Base-by-base conservation (phyloP, 2,329 filamentous ascomycete species). In the Bisporella sp. region DNA sequence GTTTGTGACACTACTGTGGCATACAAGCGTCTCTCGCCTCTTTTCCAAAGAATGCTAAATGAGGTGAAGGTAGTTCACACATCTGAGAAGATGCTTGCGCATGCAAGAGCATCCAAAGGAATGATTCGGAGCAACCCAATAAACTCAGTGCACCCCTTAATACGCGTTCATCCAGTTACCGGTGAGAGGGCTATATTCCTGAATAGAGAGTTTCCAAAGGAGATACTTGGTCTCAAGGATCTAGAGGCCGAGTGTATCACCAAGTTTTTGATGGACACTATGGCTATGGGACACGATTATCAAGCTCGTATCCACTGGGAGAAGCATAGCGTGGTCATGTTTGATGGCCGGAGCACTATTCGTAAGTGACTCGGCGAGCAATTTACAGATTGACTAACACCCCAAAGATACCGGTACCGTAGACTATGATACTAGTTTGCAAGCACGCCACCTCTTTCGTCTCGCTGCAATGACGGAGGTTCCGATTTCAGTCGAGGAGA, bases 131-230 rank as follows among this genome's bases (percentile, higher is more conserved):
- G 79, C 4, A 63, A 82, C 47, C 78, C 80, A 0, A 68, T 88
- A 13, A 82, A 87, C 65, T 76, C 83, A 5, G 68, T 74, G 6
- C 85, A 88, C 62, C 83, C 84, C 0, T 64, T 89, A 6, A 84
- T 89, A 2, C 75, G 85, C 2, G 79, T 85, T 0, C 84, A 88
- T 61, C 85, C 85, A 0, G 84, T 80, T 0, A 88, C 84, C 0
- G 84, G 84, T 1, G 87, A 85, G 81, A 87, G 85, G 63, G 73
- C 82, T 0, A 72, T 89, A 0, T 89, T 78, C 72, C 82, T 88
- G 1, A 88, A 88, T 64, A 75, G 81, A 5, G 73, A 80, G 5
- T 83, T 87, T 73, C 85, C 83, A 0, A 73, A 76, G 4, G 73
- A 78, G 2, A 87, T 88, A 41, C 76, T 87, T 0, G 85, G 84